Base-by-base conservation (phyloP, 2,329 filamentous ascomycete species). In the Alternaria rosae region DNA sequence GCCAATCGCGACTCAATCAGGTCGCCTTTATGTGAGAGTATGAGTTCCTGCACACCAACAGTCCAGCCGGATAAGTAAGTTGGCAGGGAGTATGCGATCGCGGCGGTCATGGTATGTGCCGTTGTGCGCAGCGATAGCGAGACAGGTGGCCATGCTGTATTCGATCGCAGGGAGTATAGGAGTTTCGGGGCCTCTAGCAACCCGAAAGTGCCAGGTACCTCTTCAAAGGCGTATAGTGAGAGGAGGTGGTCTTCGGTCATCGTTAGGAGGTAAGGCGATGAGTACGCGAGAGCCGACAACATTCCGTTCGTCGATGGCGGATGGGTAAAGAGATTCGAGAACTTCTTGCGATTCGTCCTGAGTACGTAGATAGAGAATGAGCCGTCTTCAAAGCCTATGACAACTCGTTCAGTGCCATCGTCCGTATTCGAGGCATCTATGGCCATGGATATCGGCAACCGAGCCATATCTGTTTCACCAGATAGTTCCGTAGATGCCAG, bases 21-120 rank as follows among this genome's bases (percentile, higher is more conserved):
- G 13, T 79, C 79, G 7, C 86, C 86, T 48, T 80, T 76, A 53
- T 77, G 77, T 32, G 79, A 79, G n/a, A 97, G 85, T 60, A 91
- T 89, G 44, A 97, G 82, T 77, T 97, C 94, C 77, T 98, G 94
- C n/a, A 98, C 87, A 3, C 93, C 94, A 15, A 97, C 86, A 8
- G 91, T 93, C 92, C 94, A 97, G 26, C 93, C 93, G 44, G 88
- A 89, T 4, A 90, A 84, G 69, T 89, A 88, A 3, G 91, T 91
- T 15, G 91, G 89, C 67, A 96, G 88, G 0, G 92, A 92, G 76
- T 97, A 97, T 1, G 92, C 94, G 61, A 97, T 91, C 0, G 92
- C 93, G 2, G 92, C 91, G n/a, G 93, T 86, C 17, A 92, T 87
- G 11, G 86, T 87, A 4, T 83, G 81, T 0, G 86, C 76, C 13